phyloP scores from a whole-genome alignment of 2,329 filamentous ascomycete genomes.

The Dothideomycetes sp. region DNA sequence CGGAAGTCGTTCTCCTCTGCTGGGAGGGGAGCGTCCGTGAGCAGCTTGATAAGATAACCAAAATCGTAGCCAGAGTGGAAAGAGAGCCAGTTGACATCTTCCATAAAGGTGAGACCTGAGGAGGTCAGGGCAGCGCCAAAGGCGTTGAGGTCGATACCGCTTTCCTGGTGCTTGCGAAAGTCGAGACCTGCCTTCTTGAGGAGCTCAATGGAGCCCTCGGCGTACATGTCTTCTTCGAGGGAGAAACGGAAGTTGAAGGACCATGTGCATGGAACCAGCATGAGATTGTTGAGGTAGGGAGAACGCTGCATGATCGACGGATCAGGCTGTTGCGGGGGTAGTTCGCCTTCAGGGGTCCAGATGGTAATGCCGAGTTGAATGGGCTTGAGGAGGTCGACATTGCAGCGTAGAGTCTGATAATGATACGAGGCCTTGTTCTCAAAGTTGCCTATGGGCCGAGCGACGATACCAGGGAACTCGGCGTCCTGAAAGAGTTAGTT shows the following conservation, averaged over 20 bases:
- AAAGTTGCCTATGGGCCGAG: slow-evolving; percentile 88
- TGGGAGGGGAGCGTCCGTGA: slow-evolving; percentile 72
- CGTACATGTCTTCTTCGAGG: slow-evolving; percentile 93
- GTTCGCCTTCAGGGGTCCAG: slow-evolving; percentile 82
- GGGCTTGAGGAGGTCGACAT: slow-evolving; percentile 94
- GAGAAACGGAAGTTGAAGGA: slow-evolving; percentile 99
- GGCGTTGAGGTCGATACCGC: slow-evolving; percentile 80
- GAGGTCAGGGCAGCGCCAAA: slow-evolving; percentile 86
- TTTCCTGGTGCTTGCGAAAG: slow-evolving; percentile 70
- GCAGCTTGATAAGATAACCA: slow-evolving; percentile 89
- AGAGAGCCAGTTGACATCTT: slow-evolving; percentile 89
- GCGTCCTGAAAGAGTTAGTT: slow-evolving; percentile 58
- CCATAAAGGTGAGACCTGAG: slow-evolving; percentile 78
- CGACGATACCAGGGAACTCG: slow-evolving; percentile 95
- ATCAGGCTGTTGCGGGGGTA: slow-evolving; percentile 60
- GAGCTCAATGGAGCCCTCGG: slow-evolving; percentile 86
- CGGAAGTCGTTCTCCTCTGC: slow-evolving; percentile 87
- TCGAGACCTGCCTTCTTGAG: slow-evolving; percentile 87
- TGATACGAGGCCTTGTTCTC: slow-evolving; percentile 90
- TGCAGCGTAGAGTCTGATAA: slow-evolving; percentile 93
- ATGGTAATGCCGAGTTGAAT: slow-evolving; percentile 94
- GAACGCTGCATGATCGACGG: slow-evolving; percentile 35
- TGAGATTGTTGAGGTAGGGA: slow-evolving; percentile 40
- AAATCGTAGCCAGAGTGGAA: slow-evolving; percentile 99
- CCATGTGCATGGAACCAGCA: slow-evolving; percentile 81